Percentiles rank a stretch among this genome's conserved stretches.
These are phyloP conservation scores for Tulasnella sp. DNA, from an alignment of 768 basidiomycete genomes.

Conservation along the genomic window DNA sequence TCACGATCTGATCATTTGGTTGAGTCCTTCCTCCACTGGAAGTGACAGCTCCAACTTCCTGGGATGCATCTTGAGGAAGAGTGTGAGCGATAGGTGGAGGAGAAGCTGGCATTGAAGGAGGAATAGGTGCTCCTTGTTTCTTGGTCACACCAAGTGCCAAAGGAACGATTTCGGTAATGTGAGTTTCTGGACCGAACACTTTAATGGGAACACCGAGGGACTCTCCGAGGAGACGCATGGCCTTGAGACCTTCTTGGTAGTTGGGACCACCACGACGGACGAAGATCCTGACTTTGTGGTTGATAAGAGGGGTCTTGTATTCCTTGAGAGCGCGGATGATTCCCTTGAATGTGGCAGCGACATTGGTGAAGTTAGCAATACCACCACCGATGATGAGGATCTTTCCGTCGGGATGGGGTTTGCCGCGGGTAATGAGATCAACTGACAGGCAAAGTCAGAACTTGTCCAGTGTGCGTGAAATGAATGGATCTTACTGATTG, in stretches of 20 bases:
- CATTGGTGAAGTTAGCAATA: conserved; percentile 99
- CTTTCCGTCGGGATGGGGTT: conserved; percentile 67
- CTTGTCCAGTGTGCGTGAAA: not conserved
- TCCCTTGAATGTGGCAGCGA: conserved; percentile 98
- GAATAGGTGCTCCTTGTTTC: conserved; percentile 29
- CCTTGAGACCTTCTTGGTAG: conserved; percentile 98
- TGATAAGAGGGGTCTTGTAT: conserved; percentile 72
- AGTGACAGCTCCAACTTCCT: conserved; percentile 54
- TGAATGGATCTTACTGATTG: conserved; percentile 45
- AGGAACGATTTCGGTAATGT: conserved; percentile 97
- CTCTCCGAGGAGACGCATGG: conserved; percentile 93
- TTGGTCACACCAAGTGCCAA: conserved; percentile 80
- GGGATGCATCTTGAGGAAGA: conserved; percentile 21
- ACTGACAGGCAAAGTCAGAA: conserved; percentile 33
- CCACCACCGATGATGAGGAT: conserved; percentile 99
- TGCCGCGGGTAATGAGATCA: conserved; percentile 88
- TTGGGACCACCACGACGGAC: conserved; percentile 98
- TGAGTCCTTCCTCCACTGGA: conserved; percentile 71
- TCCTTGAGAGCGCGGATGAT: conserved; percentile 96
- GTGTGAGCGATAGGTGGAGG: conserved; percentile 31
- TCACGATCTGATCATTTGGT: conserved; percentile 77
- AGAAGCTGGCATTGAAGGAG: conserved; percentile 31
- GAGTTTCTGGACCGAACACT: conserved; percentile 95
- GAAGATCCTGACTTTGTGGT: conserved; percentile 83
- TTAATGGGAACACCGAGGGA: conserved; percentile 93